Evolutionary conservation across 2,329 filamentous ascomycete genomes (phyloP).

Genomic region (Truncatella angustata): DNA sequence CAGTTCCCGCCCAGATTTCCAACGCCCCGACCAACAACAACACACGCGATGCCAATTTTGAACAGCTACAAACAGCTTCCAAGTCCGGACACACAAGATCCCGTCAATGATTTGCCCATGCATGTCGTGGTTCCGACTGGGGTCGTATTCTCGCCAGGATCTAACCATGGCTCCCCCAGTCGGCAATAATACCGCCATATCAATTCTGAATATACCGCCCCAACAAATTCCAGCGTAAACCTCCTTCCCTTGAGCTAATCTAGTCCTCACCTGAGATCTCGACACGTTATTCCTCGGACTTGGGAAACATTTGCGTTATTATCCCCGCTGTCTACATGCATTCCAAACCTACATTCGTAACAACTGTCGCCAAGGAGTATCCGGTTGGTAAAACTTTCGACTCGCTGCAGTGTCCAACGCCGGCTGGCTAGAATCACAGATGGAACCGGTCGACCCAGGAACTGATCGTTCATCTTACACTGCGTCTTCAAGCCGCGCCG

Average conservation of each 20-base stretch:
- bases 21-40: background rate
- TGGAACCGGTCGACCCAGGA: slow-evolving; percentile 7
- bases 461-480: background rate
- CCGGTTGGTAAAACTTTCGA: too few relatives aligned
- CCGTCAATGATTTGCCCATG: background rate
- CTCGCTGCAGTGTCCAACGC: background rate
- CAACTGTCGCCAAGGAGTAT: too few relatives aligned
- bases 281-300: too few relatives aligned
- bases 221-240: too few relatives aligned
- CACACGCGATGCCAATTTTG: background rate
- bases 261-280: too few relatives aligned
- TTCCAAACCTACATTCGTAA: too few relatives aligned
- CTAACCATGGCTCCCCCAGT: background rate
- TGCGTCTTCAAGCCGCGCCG: background rate
- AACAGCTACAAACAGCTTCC: background rate
- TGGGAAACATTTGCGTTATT: too few relatives aligned
- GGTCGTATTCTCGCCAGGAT: background rate
- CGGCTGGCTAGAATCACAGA: background rate
- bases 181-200: background rate
- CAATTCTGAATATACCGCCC: background rate
- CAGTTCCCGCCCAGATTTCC: slow-evolving; percentile 3
- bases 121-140: background rate
- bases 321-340: too few relatives aligned
- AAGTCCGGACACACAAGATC: background rate
- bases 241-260: too few relatives aligned